These are phyloP conservation scores for Fusarium scirpi DNA, from an alignment of 2,329 filamentous ascomycete species.

Conservation along the genomic window DNA sequence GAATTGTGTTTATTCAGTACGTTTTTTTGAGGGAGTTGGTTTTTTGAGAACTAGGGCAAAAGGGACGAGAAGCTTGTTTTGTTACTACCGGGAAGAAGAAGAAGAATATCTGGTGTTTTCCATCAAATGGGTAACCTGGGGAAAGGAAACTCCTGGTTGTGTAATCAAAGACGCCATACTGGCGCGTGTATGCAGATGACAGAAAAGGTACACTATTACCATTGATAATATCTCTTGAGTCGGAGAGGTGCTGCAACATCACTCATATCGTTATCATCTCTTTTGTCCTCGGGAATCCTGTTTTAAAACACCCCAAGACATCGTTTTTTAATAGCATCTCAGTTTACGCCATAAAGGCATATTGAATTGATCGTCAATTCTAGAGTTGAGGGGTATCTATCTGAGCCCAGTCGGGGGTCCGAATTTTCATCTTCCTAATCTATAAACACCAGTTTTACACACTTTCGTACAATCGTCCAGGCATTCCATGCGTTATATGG, in stretches of 20 bases:
- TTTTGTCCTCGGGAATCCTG: background rate
- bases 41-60: conserved; percentile 36
- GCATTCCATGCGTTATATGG: background rate
- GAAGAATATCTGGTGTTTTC: conserved; percentile 1
- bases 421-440: conserved; percentile 8
- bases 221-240: conserved; percentile 15
- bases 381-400: conserved; percentile 48
- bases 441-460: conserved; percentile 7
- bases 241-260: background rate
- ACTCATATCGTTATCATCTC: background rate
- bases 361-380: conserved; percentile 27
- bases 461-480: conserved; percentile 13
- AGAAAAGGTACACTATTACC: conserved; percentile 25
- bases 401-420: conserved; percentile 9
- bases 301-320: background rate
- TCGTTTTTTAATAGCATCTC: background rate
- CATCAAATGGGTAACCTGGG: conserved; percentile 21
- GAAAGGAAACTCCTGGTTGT: conserved; percentile 31
- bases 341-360: background rate
- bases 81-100: conserved; percentile 26
- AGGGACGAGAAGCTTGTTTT: conserved; percentile 23
- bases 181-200: conserved; percentile 39
- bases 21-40: conserved; percentile 38
- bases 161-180: conserved; percentile 37
- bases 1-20: conserved; percentile 36